These are phyloP conservation scores for Silene conica DNA, from an alignment of 148 eudicot species.

Conservation along the genomic window DNA sequence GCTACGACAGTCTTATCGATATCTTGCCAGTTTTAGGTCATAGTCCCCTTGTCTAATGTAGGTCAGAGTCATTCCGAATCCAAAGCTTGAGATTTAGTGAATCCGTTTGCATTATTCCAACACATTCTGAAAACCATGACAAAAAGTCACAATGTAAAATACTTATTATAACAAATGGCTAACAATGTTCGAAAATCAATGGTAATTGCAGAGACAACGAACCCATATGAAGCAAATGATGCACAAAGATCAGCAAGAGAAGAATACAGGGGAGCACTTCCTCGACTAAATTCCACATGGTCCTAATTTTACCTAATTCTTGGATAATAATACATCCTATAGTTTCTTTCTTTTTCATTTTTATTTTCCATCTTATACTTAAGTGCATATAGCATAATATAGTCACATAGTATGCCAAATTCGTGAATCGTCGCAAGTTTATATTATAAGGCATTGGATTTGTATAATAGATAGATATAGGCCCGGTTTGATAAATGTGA, in stretches of 20 bases:
- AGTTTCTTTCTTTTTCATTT: neutral
- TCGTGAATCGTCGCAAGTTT: neutral
- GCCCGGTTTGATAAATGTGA: no score
- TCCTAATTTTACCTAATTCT: constrained; percentile 19
- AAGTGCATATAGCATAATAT: neutral
- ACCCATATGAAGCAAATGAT: constrained; percentile 39
- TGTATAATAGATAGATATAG: no score
- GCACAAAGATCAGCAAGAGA: constrained; percentile 45
- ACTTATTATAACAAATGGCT: neutral
- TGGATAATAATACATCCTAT: no score
- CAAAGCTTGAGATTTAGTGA: no score
- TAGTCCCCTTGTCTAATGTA: no score
- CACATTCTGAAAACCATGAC: no score
- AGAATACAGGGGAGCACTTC: constrained; percentile 36
- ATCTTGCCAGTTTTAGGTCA: neutral
- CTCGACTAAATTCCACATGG: constrained; percentile 32
- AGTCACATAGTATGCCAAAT: neutral
- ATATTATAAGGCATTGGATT: no score
- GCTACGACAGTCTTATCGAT: neutral
- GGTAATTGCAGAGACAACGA: constrained; percentile 38
- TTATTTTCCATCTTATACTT: no score
- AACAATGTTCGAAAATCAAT: neutral
- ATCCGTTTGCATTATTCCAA: no score
- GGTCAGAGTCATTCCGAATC: no score
- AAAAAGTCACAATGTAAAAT: no score